These are phyloP conservation scores for Heteromeles arbutifolia DNA, from an alignment of 306 rosid genomes.

Conservation along the genomic window DNA sequence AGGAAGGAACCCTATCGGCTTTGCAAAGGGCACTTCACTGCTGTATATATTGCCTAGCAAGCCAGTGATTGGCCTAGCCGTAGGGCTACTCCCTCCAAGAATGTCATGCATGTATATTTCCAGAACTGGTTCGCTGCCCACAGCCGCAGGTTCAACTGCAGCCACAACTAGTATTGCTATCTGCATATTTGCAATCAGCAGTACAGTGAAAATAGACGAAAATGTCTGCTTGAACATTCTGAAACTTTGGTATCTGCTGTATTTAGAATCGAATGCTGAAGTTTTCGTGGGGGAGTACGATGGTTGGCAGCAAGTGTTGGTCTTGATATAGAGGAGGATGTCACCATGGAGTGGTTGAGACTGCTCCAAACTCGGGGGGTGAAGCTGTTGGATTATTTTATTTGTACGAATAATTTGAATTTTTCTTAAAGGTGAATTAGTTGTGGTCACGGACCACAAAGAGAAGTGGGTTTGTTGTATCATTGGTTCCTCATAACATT, in stretches of 20 bases:
- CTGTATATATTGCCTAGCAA: slow-evolving; percentile 80
- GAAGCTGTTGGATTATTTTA: slow-evolving; percentile 21
- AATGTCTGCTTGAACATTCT: slow-evolving; percentile 31
- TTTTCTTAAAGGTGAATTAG: slow-evolving; percentile 3
- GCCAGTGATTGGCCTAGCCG: slow-evolving; percentile 81
- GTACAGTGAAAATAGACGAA: slow-evolving; percentile 21
- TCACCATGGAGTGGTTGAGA: slow-evolving; percentile 23
- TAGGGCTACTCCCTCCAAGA: slow-evolving; percentile 77
- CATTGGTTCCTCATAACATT: neutral
- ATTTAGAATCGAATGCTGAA: neutral
- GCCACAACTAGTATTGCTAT: slow-evolving; percentile 9
- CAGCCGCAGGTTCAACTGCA: slow-evolving; percentile 42
- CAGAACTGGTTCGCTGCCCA: slow-evolving; percentile 46
- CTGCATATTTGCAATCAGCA: slow-evolving; percentile 26
- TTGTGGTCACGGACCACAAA: neutral
- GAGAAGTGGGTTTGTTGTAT: slow-evolving; percentile 8
- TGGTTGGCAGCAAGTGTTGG: neutral
- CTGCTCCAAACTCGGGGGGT: slow-evolving; percentile 8
- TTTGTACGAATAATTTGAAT: neutral
- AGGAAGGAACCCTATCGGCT: slow-evolving; percentile 63
- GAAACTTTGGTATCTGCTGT: neutral
- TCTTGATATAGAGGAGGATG: slow-evolving; percentile 4
- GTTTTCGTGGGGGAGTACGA: neutral
- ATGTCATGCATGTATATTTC: slow-evolving; percentile 91
- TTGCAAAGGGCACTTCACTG: slow-evolving; percentile 84